Evolutionary conservation across 2,329 filamentous ascomycete species (phyloP).

Genomic region (Colletotrichum sp.): DNA sequence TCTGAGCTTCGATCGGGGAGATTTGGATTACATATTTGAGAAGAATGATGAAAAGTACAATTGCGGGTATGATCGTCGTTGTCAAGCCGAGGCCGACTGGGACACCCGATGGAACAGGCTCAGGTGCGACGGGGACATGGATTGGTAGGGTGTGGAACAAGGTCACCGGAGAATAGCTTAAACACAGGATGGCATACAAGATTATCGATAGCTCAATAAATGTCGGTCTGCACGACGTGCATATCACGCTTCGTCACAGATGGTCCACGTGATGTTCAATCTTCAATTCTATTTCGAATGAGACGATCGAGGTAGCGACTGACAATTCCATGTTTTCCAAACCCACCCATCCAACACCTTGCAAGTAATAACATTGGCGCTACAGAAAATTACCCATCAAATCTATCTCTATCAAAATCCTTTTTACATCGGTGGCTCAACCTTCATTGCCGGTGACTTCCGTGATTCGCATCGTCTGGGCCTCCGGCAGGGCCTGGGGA

Average conservation of each 20-base stretch:
- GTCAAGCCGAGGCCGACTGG: neutral
- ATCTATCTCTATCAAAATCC: neutral
- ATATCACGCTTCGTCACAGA: accelerated
- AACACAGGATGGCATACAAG: neutral
- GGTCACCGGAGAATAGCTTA: neutral
- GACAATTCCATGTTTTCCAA: neutral
- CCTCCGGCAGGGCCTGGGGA: neutral
- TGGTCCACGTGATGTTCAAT: neutral
- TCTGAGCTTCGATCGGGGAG: neutral
- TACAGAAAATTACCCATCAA: neutral
- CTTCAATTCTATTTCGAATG: neutral
- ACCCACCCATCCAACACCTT: neutral
- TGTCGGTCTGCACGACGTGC: neutral
- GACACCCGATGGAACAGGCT: neutral
- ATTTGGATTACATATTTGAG: neutral
- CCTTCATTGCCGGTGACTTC: neutral
- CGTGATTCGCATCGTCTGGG: neutral
- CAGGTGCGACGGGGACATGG: neutral
- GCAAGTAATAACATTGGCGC: neutral
- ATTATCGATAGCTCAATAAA: neutral
- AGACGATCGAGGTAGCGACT: neutral
- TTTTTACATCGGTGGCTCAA: neutral
- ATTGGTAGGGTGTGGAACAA: neutral
- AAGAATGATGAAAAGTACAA: neutral
- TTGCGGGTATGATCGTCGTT: neutral